Evolutionary conservation across 345 rosid genomes (phyloP).

Genomic region (Arabis hirsuta): DNA sequence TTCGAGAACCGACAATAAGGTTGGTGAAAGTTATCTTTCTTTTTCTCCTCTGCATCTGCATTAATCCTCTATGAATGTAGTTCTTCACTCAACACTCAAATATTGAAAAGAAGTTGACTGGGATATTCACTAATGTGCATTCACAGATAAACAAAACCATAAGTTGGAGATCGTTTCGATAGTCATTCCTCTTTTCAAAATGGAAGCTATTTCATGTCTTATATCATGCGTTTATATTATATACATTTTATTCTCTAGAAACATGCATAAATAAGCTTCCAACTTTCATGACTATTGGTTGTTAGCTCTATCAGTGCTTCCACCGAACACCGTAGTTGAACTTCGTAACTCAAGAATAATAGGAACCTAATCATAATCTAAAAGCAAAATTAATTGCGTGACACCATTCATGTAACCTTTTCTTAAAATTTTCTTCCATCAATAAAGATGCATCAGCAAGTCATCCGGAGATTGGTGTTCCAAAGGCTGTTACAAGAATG

Average conservation of each 20-base stretch:
- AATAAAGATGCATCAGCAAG: slow-evolving; percentile 17
- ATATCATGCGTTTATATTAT: background rate
- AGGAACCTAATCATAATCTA: background rate
- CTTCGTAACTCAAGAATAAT: background rate
- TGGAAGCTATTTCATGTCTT: background rate
- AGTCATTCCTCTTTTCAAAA: background rate
- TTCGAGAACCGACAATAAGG: slow-evolving; percentile 76
- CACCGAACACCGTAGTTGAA: background rate
- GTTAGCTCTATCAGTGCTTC: background rate
- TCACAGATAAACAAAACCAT: background rate
- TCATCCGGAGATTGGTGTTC: background rate
- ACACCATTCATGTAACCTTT: background rate
- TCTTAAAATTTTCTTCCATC: slow-evolving; percentile 1
- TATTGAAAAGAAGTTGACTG: background rate
- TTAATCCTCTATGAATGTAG: background rate
- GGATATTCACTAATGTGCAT: slow-evolving; percentile 1
- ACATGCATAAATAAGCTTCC: slow-evolving; percentile 12
- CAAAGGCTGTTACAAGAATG: slow-evolving; percentile 19
- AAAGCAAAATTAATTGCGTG: background rate
- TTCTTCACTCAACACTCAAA: slow-evolving; percentile 3
- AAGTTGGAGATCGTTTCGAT: background rate
- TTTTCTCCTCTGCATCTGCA: slow-evolving; percentile 3
- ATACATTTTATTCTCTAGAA: background rate
- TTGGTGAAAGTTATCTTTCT: slow-evolving; percentile 32
- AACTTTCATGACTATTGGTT: slow-evolving; percentile 10